Evolutionary conservation across 164 flowering plant genomes (phyloP).

Genomic region (Stephania cephalantha): DNA sequence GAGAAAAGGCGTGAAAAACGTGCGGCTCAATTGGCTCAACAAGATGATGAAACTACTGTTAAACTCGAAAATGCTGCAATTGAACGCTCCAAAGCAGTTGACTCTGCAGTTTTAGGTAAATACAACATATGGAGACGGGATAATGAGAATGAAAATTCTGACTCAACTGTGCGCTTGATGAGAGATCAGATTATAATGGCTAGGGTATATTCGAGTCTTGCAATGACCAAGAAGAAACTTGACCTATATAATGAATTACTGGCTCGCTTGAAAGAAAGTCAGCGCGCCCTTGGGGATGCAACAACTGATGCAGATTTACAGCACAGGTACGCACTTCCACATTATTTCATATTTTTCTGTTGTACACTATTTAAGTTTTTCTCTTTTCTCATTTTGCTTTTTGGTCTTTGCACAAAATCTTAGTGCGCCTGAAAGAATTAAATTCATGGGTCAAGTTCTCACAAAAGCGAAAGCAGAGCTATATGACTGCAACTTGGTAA

Average conservation of each 20-base stretch:
- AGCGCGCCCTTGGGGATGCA: constrained; percentile 81
- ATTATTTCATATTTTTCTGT: constrained; percentile 5
- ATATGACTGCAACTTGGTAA: constrained; percentile 87
- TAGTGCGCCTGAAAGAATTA: constrained; percentile 79
- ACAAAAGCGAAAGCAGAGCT: constrained; percentile 75
- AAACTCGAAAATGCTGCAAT: constrained; percentile 96
- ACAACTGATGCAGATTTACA: constrained; percentile 70
- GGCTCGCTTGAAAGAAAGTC: constrained; percentile 76
- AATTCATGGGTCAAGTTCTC: constrained; percentile 89
- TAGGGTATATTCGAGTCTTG: constrained; percentile 78
- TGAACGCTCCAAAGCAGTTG: constrained; percentile 90
- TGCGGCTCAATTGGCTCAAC: constrained; percentile 58
- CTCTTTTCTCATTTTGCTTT: neutral
- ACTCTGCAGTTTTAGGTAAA: constrained; percentile 87
- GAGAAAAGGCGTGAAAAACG: constrained; percentile 80
- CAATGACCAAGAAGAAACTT: constrained; percentile 67
- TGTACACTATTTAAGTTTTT: neutral
- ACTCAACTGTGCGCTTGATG: constrained; percentile 81
- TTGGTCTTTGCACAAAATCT: constrained; percentile 1
- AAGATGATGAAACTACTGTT: constrained; percentile 62
- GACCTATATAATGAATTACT: constrained; percentile 58
- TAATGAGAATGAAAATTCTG: constrained; percentile 83
- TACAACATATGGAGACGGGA: constrained; percentile 95
- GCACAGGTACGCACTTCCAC: constrained; percentile 42
- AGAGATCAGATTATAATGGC: constrained; percentile 98